Evolutionary conservation across 179 eudicot species (phyloP).

Genomic region (Heliamphora pulchella): DNA sequence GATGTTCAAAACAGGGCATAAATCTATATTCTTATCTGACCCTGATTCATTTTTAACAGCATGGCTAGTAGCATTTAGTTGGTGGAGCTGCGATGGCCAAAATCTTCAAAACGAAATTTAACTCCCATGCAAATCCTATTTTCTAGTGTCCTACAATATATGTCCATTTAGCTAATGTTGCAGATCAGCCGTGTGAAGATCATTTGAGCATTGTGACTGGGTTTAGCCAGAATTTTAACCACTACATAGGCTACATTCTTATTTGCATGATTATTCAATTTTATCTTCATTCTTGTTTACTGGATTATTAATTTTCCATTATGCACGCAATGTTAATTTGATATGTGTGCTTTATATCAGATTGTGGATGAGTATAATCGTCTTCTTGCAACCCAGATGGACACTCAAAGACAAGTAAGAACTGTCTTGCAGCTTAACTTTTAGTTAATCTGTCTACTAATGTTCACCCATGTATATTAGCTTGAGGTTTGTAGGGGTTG

Average conservation of each 20-base stretch:
- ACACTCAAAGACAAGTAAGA: constrained; percentile 77
- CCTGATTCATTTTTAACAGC: not conserved
- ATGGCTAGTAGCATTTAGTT: not conserved
- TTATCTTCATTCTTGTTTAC: not conserved
- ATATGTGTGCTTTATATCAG: constrained; percentile 29
- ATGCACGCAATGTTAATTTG: constrained; percentile 3
- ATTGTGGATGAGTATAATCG: constrained; percentile 77
- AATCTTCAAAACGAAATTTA: constrained; percentile 3
- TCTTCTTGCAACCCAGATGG: constrained; percentile 84
- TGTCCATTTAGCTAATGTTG: not conserved
- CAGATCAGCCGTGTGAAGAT: not conserved
- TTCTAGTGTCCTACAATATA: not conserved
- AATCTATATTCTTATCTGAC: not conserved
- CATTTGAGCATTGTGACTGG: not conserved
- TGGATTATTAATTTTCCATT: not conserved
- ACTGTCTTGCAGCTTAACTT: not conserved
- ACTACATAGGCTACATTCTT: not conserved
- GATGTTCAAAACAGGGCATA: too few relatives aligned
- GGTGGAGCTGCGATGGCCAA: not conserved
- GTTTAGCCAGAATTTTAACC: not conserved
- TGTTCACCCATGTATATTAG: not conserved
- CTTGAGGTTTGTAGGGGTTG: not conserved
- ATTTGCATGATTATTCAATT: too few relatives aligned
- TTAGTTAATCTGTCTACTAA: not conserved
- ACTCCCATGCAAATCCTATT: constrained; percentile 5